These are phyloP conservation scores for Penicillium janthinellum DNA, from an alignment of 2,329 filamentous ascomycete genomes.

Conservation along the genomic window DNA sequence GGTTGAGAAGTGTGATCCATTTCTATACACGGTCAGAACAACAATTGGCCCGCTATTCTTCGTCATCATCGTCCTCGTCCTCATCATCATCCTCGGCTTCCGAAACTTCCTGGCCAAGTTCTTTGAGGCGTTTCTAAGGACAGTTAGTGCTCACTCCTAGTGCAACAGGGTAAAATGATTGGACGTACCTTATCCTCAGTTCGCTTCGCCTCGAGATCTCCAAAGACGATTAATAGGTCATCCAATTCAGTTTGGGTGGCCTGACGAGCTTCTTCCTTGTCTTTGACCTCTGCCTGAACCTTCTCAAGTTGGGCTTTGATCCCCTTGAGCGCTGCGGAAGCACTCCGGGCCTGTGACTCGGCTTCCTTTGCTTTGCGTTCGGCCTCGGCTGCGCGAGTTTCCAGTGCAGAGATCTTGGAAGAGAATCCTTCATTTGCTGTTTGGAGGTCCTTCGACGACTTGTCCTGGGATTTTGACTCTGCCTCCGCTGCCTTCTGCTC, in stretches of 20 bases:
- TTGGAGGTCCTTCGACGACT: conserved; percentile 58
- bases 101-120: conserved; percentile 70
- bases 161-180: neutral
- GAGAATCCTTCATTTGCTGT: conserved; percentile 55
- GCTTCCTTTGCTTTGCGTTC: conserved; percentile 31
- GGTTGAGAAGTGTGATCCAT: neutral
- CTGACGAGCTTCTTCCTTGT: conserved; percentile 65
- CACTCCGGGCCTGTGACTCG: conserved; percentile 44
- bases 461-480: conserved; percentile 49
- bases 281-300: conserved; percentile 35
- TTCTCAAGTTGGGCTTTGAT: conserved; percentile 34
- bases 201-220: conserved; percentile 76
- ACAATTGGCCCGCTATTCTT: conserved; percentile 45
- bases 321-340: conserved; percentile 59
- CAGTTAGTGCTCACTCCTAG: conserved; percentile 37
- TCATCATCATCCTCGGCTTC: conserved; percentile 72
- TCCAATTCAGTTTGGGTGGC: conserved; percentile 73
- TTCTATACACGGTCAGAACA: conserved; percentile 10
- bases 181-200: conserved; percentile 69
- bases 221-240: conserved; percentile 78
- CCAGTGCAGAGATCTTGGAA: conserved; percentile 47
- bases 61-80: conserved; percentile 55
- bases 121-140: conserved; percentile 60
- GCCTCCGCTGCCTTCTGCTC: conserved; percentile 32
- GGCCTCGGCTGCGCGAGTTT: conserved; percentile 53